Conservation (phyloP, 73 alveolate genomes). For the Vitrella brassicaformis region DNA sequence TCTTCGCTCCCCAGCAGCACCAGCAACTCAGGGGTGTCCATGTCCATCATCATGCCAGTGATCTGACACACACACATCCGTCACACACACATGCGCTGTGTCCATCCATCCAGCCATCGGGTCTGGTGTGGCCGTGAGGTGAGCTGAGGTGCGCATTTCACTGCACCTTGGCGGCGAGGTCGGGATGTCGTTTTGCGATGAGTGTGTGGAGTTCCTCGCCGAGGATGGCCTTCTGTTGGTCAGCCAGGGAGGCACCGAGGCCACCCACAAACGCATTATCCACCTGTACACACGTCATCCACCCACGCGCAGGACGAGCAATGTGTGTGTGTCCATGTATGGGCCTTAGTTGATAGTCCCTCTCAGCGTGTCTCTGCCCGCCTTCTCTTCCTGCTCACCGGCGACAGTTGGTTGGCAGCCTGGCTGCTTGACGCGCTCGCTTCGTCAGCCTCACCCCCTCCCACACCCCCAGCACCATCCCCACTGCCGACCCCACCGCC, state of each 20-base stretch:
- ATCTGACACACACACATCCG: neutral
- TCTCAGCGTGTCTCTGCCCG: too few species aligned
- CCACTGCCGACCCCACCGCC: too few species aligned
- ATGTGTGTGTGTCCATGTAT: too few species aligned
- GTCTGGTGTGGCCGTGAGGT: neutral
- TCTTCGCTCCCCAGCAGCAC: neutral
- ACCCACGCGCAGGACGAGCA: too few species aligned
- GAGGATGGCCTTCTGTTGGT: neutral
- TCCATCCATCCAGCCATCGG: neutral
- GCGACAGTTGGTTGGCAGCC: too few species aligned
- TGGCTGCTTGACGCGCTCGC: too few species aligned
- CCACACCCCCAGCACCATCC: too few species aligned
- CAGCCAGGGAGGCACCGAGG: neutral
- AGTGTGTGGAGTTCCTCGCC: neutral
- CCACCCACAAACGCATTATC: too few species aligned
- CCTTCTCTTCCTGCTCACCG: too few species aligned
- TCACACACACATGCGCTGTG: neutral
- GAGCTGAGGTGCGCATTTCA: neutral
- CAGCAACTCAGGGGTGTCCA: neutral
- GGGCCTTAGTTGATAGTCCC: too few species aligned
- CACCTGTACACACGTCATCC: too few species aligned
- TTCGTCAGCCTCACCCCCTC: too few species aligned
- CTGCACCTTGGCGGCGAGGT: neutral
- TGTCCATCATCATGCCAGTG: neutral
- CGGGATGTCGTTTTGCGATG: neutral